Conservation (phyloP, 768 basidiomycete species). For the Myochromella boudieri region DNA sequence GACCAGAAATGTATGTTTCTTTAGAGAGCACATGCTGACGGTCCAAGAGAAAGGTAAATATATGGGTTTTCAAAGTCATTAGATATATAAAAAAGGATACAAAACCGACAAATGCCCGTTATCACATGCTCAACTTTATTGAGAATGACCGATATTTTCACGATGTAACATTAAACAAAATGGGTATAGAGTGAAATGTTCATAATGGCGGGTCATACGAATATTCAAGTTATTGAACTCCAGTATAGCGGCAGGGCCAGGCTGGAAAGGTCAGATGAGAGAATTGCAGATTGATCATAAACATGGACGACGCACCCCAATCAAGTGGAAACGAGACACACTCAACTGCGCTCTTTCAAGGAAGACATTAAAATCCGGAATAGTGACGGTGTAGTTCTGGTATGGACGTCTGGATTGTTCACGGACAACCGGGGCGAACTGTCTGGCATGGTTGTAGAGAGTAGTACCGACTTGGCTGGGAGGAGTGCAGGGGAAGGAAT, state of each 20-base stretch:
- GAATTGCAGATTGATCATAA: neutral
- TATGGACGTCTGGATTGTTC: slow-evolving; percentile 33
- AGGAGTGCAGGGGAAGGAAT: slow-evolving; percentile 17
- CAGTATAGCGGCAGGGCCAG: slow-evolving; percentile 25
- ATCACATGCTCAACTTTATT: too few relatives aligned
- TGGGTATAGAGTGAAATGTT: too few relatives aligned
- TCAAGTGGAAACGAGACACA: slow-evolving; percentile 29
- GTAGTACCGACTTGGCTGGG: slow-evolving; percentile 35
- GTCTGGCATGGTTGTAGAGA: slow-evolving; percentile 42
- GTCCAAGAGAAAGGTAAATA: too few relatives aligned
- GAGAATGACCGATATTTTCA: too few relatives aligned
- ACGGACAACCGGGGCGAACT: slow-evolving; percentile 32
- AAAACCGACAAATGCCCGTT: too few relatives aligned
- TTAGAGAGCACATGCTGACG: too few relatives aligned
- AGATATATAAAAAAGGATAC: too few relatives aligned
- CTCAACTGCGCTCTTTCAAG: slow-evolving; percentile 26
- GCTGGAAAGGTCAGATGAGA: slow-evolving; percentile 15
- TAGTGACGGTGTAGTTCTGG: slow-evolving; percentile 43
- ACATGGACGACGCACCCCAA: slow-evolving; percentile 24
- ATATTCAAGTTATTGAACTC: slow-evolving; percentile 26
- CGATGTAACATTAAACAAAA: too few relatives aligned
- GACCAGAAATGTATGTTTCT: too few relatives aligned
- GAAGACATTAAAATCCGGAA: slow-evolving; percentile 22
- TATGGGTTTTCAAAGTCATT: too few relatives aligned
- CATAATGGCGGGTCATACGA: too few relatives aligned